phyloP scores from a whole-genome alignment of 441 rosid genomes.

The Gossypium laxum region DNA sequence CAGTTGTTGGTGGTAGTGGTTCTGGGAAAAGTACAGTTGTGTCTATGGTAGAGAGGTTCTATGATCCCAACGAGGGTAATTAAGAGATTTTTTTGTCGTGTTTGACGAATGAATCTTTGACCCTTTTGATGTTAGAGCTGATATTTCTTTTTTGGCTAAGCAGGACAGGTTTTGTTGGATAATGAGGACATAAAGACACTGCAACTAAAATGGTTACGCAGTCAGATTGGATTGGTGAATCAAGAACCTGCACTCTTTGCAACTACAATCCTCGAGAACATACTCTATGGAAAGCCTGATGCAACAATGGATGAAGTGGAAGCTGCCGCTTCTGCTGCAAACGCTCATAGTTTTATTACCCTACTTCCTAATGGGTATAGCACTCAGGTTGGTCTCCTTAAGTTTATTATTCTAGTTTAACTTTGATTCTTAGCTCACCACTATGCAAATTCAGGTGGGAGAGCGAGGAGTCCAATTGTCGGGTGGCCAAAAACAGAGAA shows the following conservation, averaged over 20 bases:
- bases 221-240: conserved; percentile 88
- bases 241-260: conserved; percentile 97
- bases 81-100: neutral
- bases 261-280: conserved; percentile 82
- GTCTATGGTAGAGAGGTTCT: conserved; percentile 83
- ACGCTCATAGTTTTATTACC: conserved; percentile 83
- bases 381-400: conserved; percentile 53
- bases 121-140: conserved; percentile 10
- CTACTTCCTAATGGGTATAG: conserved; percentile 84
- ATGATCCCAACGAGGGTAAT: conserved; percentile 82
- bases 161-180: conserved; percentile 85
- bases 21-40: conserved; percentile 97
- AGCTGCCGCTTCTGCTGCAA: conserved; percentile 82
- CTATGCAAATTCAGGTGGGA: conserved; percentile 50
- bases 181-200: conserved; percentile 73
- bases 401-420: neutral
- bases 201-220: conserved; percentile 75
- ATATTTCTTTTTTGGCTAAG: conserved; percentile 19
- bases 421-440: neutral
- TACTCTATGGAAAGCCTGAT: conserved; percentile 78
- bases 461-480: conserved; percentile 93
- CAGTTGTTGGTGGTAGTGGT: conserved; percentile 96
- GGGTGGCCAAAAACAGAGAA: conserved; percentile 95
- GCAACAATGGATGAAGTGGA: conserved; percentile 83
- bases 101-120: neutral